These are phyloP conservation scores for Austroboletus novae-zelandiae DNA, from an alignment of 1,284 basidiomycete species.

Conservation along the genomic window DNA sequence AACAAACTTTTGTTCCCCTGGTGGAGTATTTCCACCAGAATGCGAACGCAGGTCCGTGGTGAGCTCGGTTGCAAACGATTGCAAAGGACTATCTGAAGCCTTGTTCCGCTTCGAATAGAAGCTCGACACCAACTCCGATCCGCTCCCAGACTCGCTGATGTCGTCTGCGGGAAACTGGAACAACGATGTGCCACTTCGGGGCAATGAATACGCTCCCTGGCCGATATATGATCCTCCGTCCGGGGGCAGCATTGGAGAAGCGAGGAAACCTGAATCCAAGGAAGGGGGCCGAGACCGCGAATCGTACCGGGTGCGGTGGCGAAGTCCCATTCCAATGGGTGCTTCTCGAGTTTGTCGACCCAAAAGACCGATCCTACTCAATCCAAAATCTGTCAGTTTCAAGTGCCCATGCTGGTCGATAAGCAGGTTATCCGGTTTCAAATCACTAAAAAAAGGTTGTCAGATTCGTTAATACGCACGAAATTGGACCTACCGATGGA, in stretches of 20 bases:
- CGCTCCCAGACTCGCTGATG: constrained; percentile 75
- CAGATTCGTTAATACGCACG: constrained; percentile 4
- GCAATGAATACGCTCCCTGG: constrained; percentile 55
- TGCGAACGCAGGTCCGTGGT: constrained; percentile 77
- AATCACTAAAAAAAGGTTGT: constrained; percentile 59
- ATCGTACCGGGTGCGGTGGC: constrained; percentile 56
- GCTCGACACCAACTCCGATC: constrained; percentile 71
- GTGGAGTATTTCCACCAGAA: constrained; percentile 62
- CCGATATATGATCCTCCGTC: constrained; percentile 82
- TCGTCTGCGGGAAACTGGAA: constrained; percentile 74
- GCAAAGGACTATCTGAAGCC: constrained; percentile 69
- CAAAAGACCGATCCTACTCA: constrained; percentile 95
- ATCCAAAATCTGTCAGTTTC: constrained; percentile 96
- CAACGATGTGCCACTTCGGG: constrained; percentile 61
- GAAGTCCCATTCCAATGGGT: constrained; percentile 54
- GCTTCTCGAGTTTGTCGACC: constrained; percentile 91
- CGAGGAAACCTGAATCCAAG: constrained; percentile 78
- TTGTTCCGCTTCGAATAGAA: constrained; percentile 57
- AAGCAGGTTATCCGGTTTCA: constrained; percentile 97
- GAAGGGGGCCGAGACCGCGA: constrained; percentile 77
- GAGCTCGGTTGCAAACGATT: constrained; percentile 78
- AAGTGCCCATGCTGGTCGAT: constrained; percentile 96
- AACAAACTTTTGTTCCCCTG: constrained; percentile 89
- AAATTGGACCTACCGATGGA: constrained; percentile 81
- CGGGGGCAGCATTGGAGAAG: constrained; percentile 65